A percentile compares a stretch with the other conserved stretches of the same genome.
phyloP scores from a whole-genome alignment of 106 monocot species.

The Dioscorea zingiberensis region DNA sequence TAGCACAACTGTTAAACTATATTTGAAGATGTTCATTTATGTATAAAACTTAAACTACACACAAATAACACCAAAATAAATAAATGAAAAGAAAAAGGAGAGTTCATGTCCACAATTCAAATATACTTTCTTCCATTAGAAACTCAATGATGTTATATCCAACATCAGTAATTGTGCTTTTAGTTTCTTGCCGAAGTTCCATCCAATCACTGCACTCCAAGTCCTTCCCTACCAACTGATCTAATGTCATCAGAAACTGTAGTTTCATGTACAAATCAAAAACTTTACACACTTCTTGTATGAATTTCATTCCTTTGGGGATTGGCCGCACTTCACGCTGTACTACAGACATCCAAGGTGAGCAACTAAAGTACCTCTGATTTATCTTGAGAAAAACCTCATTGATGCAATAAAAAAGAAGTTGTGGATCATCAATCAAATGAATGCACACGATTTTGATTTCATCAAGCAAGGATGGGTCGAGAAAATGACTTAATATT shows the following conservation, averaged over 20 bases:
- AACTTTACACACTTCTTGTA: constrained; percentile 34
- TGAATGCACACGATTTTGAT: constrained; percentile 37
- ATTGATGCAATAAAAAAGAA: constrained; percentile 68
- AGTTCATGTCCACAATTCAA: constrained; percentile 42
- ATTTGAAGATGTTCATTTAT: too few species aligned
- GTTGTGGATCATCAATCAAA: constrained; percentile 45
- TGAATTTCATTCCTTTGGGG: constrained; percentile 31
- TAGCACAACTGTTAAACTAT: too few species aligned
- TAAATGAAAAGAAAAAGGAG: too few species aligned
- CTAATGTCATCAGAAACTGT: constrained; percentile 41
- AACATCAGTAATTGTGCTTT: constrained; percentile 23
- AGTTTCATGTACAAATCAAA: constrained; percentile 26
- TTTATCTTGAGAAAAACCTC: constrained; percentile 56
- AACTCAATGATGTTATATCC: constrained; percentile 44
- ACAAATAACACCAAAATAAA: too few species aligned
- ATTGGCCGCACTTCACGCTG: constrained; percentile 11
- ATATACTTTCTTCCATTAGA: constrained; percentile 61
- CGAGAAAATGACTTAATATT: constrained; percentile 23
- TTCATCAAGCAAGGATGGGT: constrained; percentile 67
- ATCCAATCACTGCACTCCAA: constrained; percentile 51
- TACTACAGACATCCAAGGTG: constrained; percentile 38
- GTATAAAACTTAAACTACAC: too few species aligned
- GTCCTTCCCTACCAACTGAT: constrained; percentile 45
- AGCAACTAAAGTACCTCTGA: constrained; percentile 23
- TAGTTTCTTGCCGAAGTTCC: constrained; percentile 34